phyloP scores from a whole-genome alignment of 345 rosid species.

The Syzygium oleosum region DNA sequence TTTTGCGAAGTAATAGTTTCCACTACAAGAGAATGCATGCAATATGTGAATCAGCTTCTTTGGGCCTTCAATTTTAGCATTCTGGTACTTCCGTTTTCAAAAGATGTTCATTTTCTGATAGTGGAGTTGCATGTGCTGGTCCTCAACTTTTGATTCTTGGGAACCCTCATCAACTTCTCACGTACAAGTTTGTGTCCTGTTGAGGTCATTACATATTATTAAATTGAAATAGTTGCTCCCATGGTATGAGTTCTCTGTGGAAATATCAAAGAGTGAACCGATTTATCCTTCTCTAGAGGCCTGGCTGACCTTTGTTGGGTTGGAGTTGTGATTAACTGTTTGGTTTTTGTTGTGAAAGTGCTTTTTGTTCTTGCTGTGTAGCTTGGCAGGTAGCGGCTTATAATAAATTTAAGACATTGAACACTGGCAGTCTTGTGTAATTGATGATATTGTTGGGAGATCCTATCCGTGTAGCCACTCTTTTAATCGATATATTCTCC shows the following conservation, averaged over 20 bases:
- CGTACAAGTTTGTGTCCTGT: background rate
- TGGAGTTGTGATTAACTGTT: background rate
- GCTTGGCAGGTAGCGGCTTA: background rate
- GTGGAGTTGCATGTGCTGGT: background rate
- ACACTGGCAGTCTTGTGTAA: no score
- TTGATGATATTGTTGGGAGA: no score
- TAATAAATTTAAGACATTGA: no score
- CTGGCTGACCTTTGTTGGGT: background rate
- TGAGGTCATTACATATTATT: background rate
- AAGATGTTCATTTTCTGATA: background rate
- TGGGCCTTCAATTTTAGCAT: background rate
- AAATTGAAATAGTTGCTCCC: background rate
- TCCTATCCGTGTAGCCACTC: no score
- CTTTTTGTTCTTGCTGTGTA: background rate
- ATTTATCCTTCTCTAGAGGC: background rate
- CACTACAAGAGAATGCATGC: background rate
- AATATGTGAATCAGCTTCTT: background rate
- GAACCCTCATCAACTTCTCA: background rate
- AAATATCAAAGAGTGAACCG: background rate
- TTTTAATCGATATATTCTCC: no score
- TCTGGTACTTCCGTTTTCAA: background rate
- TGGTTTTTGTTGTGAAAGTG: background rate
- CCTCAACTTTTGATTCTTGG: background rate
- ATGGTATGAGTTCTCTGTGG: background rate
- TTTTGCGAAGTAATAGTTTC: background rate